Percentiles rank a stretch among this genome's conserved stretches.
These are phyloP conservation scores for Lagenidium giganteum DNA, from an alignment of 352 stramenopile species.

Conservation along the genomic window DNA sequence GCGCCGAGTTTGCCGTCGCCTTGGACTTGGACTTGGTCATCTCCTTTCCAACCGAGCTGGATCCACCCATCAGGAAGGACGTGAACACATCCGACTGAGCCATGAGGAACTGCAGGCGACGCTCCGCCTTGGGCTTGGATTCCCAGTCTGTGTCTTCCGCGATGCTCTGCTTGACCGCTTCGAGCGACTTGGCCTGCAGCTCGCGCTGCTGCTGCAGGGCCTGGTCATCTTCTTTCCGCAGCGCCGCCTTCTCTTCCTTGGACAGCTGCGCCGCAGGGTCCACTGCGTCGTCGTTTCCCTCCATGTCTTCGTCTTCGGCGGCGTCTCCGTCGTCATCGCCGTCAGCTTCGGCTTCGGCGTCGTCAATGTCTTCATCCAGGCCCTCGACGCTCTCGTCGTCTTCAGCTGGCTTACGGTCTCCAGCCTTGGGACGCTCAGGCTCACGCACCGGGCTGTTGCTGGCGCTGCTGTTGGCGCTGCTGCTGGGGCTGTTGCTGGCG, in stretches of 20 bases:
- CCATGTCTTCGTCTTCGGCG: slow-evolving; percentile 16
- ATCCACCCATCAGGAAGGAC: slow-evolving; percentile 83
- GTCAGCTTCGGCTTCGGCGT: slow-evolving; percentile 22
- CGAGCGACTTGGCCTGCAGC: slow-evolving; percentile 67
- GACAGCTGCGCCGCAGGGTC: slow-evolving; percentile 25
- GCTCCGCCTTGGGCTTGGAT: slow-evolving; percentile 45
- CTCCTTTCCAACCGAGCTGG: slow-evolving; percentile 66
- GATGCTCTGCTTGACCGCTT: slow-evolving; percentile 58
- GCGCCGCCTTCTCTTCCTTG: slow-evolving; percentile 44
- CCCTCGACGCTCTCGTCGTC: slow-evolving; percentile 17
- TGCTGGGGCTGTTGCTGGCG: slow-evolving; percentile 26
- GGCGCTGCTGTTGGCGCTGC: slow-evolving; percentile 17
- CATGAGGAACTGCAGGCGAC: slow-evolving; percentile 87
- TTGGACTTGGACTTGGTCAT: slow-evolving; percentile 53
- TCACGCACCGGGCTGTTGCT: slow-evolving; percentile 14
- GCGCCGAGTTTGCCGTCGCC: slow-evolving; percentile 24
- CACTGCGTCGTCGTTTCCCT: slow-evolving; percentile 16
- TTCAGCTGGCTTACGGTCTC: no score
- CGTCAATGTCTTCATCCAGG: slow-evolving; percentile 13
- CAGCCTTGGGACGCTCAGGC: no score
- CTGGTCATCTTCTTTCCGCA: slow-evolving; percentile 62
- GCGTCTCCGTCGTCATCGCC: slow-evolving; percentile 15
- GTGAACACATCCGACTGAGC: slow-evolving; percentile 86
- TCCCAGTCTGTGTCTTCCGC: slow-evolving; percentile 42
- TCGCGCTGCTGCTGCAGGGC: slow-evolving; percentile 76